Conservation (phyloP, 1,284 basidiomycete species). For the Psilocybe mexicana region DNA sequence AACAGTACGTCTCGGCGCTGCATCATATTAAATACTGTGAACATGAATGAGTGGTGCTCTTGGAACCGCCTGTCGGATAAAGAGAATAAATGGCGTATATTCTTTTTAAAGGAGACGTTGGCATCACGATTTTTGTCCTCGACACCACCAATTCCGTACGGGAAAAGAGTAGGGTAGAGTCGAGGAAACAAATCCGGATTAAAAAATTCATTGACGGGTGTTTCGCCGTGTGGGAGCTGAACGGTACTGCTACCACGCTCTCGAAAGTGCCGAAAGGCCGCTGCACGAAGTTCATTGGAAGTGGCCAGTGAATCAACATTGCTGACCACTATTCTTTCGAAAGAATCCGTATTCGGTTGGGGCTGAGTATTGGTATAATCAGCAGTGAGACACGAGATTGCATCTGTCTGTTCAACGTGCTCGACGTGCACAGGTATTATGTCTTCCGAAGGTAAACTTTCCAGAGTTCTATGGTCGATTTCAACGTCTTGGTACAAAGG, state of each 20-base stretch:
- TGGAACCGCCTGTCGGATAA: conserved; percentile 35
- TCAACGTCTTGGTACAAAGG: conserved; percentile 30
- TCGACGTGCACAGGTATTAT: conserved; percentile 31
- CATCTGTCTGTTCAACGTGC: conserved; percentile 16
- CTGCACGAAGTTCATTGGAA: conserved; percentile 30
- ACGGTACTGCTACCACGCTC: conserved; percentile 27
- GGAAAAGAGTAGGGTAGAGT: conserved; percentile 38
- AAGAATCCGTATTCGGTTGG: conserved; percentile 1
- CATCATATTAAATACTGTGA: conserved; percentile 38
- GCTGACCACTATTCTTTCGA: conserved; percentile 32
- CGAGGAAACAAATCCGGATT: conserved; percentile 33
- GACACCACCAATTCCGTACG: conserved; percentile 39
- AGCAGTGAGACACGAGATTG: conserved; percentile 21
- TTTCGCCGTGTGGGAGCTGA: conserved; percentile 28
- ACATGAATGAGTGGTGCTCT: conserved; percentile 36
- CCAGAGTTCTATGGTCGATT: conserved; percentile 19
- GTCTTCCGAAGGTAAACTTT: conserved; percentile 21
- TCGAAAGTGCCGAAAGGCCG: conserved; percentile 33
- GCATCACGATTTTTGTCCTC: conserved; percentile 24
- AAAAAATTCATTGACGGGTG: conserved; percentile 32
- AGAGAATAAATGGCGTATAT: conserved; percentile 30
- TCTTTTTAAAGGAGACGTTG: conserved; percentile 26
- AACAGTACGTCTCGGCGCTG: conserved; percentile 30
- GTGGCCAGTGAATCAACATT: conserved; percentile 30
- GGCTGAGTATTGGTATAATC: conserved; percentile 20